These are phyloP conservation scores for Oryza nivara DNA, from an alignment of 176 grass and related monocot genomes.

Conservation along the genomic window DNA sequence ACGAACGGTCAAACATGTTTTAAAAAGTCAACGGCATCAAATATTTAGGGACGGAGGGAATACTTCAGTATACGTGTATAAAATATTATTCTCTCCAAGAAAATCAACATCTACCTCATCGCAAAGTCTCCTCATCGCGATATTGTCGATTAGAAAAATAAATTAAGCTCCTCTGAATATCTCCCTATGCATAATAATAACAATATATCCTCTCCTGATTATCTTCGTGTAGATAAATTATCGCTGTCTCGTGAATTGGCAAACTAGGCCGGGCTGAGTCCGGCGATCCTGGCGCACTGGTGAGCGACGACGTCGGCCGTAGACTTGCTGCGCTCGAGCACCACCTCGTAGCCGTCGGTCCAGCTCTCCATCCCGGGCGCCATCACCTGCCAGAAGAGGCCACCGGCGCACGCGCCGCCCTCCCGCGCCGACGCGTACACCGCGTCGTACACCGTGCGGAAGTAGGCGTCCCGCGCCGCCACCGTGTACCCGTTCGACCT, in stretches of 20 bases:
- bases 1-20: too few species aligned
- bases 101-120: too few species aligned
- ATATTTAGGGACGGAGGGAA: too few species aligned
- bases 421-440: conserved; percentile 53
- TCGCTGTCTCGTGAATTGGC: neutral
- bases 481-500: conserved; percentile 49
- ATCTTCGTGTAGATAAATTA: too few species aligned
- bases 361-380: conserved; percentile 71
- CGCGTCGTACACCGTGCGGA: conserved; percentile 52
- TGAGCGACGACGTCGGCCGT: conserved; percentile 47
- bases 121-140: too few species aligned
- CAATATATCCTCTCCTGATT: too few species aligned
- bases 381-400: conserved; percentile 79
- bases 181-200: too few species aligned
- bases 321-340: conserved; percentile 51
- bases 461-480: conserved; percentile 51
- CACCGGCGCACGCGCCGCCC: conserved; percentile 58
- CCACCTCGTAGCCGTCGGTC: conserved; percentile 71
- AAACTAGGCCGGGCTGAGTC: conserved; percentile 7
- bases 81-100: too few species aligned
- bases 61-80: too few species aligned
- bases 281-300: conserved; percentile 47
- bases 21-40: too few species aligned
- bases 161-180: too few species aligned
- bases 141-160: too few species aligned